Conservation (phyloP, 768 basidiomycete species). For the Amanita exitialis region DNA sequence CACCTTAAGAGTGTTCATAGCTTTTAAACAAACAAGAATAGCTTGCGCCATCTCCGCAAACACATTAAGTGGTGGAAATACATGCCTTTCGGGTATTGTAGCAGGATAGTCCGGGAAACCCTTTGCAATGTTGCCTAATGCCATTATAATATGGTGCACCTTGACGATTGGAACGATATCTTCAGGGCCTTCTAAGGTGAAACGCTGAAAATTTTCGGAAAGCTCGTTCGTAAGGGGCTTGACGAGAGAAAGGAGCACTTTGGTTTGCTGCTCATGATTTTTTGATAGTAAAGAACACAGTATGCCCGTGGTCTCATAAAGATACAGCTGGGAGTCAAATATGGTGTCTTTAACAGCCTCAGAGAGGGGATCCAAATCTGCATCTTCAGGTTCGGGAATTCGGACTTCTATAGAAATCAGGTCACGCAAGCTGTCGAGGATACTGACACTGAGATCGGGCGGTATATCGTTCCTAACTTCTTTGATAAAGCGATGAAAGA, state of each 20-base stretch:
- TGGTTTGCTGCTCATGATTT: conserved; percentile 55
- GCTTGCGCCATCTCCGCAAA: conserved; percentile 83
- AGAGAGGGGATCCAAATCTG: conserved; percentile 58
- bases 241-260: conserved; percentile 65
- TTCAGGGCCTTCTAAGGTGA: conserved; percentile 41
- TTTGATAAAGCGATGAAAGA: conserved; percentile 88
- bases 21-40: conserved; percentile 78
- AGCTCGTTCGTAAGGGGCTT: conserved; percentile 76
- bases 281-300: conserved; percentile 71
- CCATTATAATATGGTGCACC: conserved; percentile 91
- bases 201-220: conserved; percentile 43
- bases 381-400: conserved; percentile 69
- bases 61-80: conserved; percentile 62
- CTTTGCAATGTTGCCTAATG: conserved; percentile 88
- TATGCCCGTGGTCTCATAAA: conserved; percentile 87
- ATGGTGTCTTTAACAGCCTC: conserved; percentile 72
- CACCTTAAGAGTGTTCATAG: conserved; percentile 78
- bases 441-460: conserved; percentile 52
- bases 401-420: conserved; percentile 66
- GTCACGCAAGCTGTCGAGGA: conserved; percentile 71
- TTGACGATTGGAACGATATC: conserved; percentile 76
- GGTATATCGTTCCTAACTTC: conserved; percentile 75
- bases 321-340: conserved; percentile 87
- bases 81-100: conserved; percentile 53
- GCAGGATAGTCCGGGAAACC: conserved; percentile 91